Conservation (phyloP, 106 monocot genomes). For the Platanthera zijinensis region DNA sequence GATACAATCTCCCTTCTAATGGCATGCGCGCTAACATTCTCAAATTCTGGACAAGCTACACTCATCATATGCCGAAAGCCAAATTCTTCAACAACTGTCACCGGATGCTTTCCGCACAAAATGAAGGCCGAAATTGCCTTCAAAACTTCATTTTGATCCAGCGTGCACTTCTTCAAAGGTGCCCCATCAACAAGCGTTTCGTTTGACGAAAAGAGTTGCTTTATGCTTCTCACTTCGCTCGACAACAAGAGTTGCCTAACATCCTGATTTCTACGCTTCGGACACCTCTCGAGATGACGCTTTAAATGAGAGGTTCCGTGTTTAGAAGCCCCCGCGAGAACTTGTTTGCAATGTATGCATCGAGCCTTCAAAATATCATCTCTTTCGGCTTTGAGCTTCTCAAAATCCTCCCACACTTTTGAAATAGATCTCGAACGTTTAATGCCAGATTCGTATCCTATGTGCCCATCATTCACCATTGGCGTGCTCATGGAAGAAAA, state of each 20-base stretch:
- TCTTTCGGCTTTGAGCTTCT: slow-evolving; percentile 12
- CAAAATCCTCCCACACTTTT: slow-evolving; percentile 13
- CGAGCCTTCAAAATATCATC: slow-evolving; percentile 10
- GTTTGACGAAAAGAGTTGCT: slow-evolving; percentile 4
- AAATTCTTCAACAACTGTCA: slow-evolving; percentile 11
- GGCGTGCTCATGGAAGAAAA: not conserved
- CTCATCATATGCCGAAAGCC: slow-evolving; percentile 9
- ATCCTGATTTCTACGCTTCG: not conserved
- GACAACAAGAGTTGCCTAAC: slow-evolving; percentile 9
- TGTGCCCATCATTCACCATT: not conserved
- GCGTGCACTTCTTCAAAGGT: not conserved
- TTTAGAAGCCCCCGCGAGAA: slow-evolving; percentile 6
- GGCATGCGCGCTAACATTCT: not conserved
- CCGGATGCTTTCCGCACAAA: slow-evolving; percentile 2
- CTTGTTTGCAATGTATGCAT: slow-evolving; percentile 10
- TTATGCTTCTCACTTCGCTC: not conserved
- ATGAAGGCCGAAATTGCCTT: slow-evolving; percentile 5
- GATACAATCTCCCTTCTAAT: slow-evolving; percentile 6
- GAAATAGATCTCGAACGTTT: slow-evolving; percentile 5
- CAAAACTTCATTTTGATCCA: slow-evolving; percentile 4
- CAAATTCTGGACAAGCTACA: slow-evolving; percentile 6
- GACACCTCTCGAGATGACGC: slow-evolving; percentile 9
- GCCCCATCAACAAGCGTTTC: slow-evolving; percentile 3
- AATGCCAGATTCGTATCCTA: not conserved
- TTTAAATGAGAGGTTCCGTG: slow-evolving; percentile 12